Evolutionary conservation across 2,329 filamentous ascomycete genomes (phyloP).

Genomic region (Rosellinia necatrix): DNA sequence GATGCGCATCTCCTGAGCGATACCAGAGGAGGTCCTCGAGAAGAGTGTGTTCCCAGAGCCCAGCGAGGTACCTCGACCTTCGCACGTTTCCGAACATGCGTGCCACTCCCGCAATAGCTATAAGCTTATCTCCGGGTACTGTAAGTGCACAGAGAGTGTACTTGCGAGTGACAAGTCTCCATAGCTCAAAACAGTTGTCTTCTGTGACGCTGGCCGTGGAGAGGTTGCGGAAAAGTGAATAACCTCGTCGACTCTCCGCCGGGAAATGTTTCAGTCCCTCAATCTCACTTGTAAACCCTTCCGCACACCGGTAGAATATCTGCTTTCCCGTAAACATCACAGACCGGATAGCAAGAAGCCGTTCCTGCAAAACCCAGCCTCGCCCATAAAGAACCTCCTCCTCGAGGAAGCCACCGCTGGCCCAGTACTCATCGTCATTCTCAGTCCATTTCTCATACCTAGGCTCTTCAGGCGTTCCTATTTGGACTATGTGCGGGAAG

Average conservation of each 20-base stretch:
- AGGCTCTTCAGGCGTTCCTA: background rate
- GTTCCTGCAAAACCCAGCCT: background rate
- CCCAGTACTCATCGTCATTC: background rate
- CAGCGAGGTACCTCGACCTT: background rate
- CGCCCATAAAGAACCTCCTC: background rate
- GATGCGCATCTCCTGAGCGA: background rate
- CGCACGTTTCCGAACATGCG: background rate
- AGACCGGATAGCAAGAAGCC: background rate
- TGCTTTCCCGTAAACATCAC: background rate
- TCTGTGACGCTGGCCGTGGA: background rate
- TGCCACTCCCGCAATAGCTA: background rate
- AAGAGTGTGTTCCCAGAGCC: background rate
- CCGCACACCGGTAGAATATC: background rate
- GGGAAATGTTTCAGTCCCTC: background rate
- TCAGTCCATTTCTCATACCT: background rate
- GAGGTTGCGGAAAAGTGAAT: background rate
- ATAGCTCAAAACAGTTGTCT: background rate
- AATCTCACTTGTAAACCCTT: background rate
- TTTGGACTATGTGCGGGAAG: background rate
- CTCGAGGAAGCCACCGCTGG: background rate
- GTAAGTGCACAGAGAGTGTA: background rate
- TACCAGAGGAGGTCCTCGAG: background rate
- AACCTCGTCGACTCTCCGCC: background rate
- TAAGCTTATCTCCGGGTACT: background rate
- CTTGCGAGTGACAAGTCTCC: background rate